Evolutionary conservation across 192 early-diverging fungal genomes (phyloP).

Genomic region (Gonapodya sp.): DNA sequence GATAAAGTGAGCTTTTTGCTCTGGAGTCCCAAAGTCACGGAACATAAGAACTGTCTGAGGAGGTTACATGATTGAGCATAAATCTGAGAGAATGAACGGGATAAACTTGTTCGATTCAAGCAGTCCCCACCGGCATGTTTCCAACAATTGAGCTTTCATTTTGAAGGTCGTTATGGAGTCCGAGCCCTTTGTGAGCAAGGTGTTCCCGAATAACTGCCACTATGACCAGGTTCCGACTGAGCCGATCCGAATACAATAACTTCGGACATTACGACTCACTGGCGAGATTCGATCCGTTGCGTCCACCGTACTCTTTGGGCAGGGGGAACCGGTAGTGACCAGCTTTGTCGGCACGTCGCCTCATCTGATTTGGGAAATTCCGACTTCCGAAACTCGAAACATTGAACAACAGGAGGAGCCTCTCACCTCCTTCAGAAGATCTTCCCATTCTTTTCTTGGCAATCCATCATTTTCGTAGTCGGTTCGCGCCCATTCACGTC

Average conservation of each 20-base stretch:
- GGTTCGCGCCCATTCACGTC: slow-evolving; percentile 7
- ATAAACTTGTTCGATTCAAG: not conserved
- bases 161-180: slow-evolving; percentile 4
- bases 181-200: slow-evolving; percentile 8
- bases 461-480: slow-evolving; percentile 4
- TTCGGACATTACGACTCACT: not conserved
- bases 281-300: slow-evolving; percentile 8
- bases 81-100: not conserved
- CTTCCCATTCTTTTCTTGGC: slow-evolving; percentile 9
- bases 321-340: slow-evolving; percentile 8
- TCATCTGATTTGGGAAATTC: not conserved
- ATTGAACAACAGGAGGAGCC: not conserved
- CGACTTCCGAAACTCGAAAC: not conserved
- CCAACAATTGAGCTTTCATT: slow-evolving; percentile 8
- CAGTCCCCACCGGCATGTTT: not conserved
- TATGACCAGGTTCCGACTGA: not conserved
- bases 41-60: slow-evolving; percentile 2
- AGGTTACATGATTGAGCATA: not conserved
- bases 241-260: no score
- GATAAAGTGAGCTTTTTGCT: not conserved
- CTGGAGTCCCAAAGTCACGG: slow-evolving; percentile 8
- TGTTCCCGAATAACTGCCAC: slow-evolving; percentile 5
- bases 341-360: not conserved
- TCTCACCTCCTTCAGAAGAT: not conserved
- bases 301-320: slow-evolving; percentile 6